These are phyloP conservation scores for Lycium barbarum DNA, from an alignment of 257 asterid genomes.

Conservation along the genomic window DNA sequence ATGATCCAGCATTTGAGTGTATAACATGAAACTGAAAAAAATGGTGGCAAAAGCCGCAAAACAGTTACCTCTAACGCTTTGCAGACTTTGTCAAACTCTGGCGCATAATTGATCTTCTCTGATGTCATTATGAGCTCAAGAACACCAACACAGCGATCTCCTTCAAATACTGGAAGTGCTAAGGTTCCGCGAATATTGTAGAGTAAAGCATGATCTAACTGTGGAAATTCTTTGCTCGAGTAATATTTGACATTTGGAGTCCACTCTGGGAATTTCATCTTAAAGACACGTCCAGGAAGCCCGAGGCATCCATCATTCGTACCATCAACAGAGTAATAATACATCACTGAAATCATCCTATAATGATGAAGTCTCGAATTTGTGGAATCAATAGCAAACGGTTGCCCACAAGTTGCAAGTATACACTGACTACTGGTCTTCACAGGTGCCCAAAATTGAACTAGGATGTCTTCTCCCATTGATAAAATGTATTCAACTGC, in stretches of 20 bases:
- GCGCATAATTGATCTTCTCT: slow-evolving; percentile 33
- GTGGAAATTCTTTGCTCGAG: slow-evolving; percentile 33
- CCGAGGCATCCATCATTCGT: background rate
- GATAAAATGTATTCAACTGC: slow-evolving; percentile 12
- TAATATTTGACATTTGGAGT: slow-evolving; percentile 36
- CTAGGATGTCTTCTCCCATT: background rate
- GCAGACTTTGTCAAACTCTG: slow-evolving; percentile 28
- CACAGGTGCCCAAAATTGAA: slow-evolving; percentile 36
- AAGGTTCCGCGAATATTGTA: slow-evolving; percentile 22
- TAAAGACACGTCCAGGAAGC: slow-evolving; percentile 33
- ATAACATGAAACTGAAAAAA: too few species aligned
- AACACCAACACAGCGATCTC: slow-evolving; percentile 34
- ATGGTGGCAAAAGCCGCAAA: slow-evolving; percentile 31
- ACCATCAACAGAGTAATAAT: slow-evolving; percentile 20
- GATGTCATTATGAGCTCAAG: slow-evolving; percentile 32
- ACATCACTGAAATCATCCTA: slow-evolving; percentile 25
- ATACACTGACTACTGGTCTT: background rate
- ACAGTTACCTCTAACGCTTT: slow-evolving; percentile 35
- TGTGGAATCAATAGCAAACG: slow-evolving; percentile 5
- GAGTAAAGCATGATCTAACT: slow-evolving; percentile 3
- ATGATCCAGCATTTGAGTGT: too few species aligned
- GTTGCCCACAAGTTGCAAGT: slow-evolving; percentile 30
- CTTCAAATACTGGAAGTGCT: slow-evolving; percentile 35
- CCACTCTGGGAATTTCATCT: slow-evolving; percentile 35
- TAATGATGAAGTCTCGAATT: slow-evolving; percentile 23